A percentile compares a stretch with the other conserved stretches of the same genome.
These are phyloP conservation scores for Fusarium secorum DNA, from an alignment of 2,329 filamentous ascomycete genomes.

Conservation along the genomic window DNA sequence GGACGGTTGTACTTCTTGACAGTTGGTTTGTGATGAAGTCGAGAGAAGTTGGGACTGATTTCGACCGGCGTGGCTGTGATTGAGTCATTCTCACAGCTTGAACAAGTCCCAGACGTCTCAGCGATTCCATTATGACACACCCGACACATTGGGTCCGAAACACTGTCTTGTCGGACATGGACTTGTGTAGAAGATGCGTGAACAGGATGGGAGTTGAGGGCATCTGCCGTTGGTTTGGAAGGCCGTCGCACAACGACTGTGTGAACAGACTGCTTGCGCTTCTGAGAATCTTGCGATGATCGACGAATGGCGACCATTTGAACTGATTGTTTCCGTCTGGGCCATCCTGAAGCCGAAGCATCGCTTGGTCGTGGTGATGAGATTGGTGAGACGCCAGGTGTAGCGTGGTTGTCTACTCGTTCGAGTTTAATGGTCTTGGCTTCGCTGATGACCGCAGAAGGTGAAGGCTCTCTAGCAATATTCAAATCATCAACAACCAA, in stretches of 20 bases:
- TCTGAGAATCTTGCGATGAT: slow-evolving; percentile 20
- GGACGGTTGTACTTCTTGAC: slow-evolving; percentile 28
- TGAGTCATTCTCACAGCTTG: slow-evolving; percentile 37
- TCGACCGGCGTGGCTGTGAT: slow-evolving; percentile 6
- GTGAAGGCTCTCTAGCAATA: slow-evolving; percentile 16
- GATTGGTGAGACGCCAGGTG: slow-evolving; percentile 19
- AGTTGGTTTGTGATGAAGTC: slow-evolving; percentile 8
- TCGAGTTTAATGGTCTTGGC: slow-evolving; percentile 33
- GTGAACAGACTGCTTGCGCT: slow-evolving; percentile 19
- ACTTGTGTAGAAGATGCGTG: slow-evolving; percentile 14
- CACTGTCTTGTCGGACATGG: slow-evolving; percentile 37
- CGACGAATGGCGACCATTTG: slow-evolving; percentile 23
- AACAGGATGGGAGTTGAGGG: slow-evolving; percentile 34
- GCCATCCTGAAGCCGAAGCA: slow-evolving; percentile 1
- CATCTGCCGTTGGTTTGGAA: slow-evolving; percentile 25
- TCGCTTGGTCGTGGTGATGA: slow-evolving; percentile 19
- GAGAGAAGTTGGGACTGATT: slow-evolving; percentile 9
- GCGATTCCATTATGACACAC: slow-evolving; percentile 36
- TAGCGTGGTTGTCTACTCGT: slow-evolving; percentile 28
- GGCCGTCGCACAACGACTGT: slow-evolving; percentile 24
- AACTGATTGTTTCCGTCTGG: slow-evolving; percentile 23
- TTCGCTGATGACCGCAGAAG: slow-evolving; percentile 27
- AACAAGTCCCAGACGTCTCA: slow-evolving; percentile 36
- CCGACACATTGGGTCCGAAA: slow-evolving; percentile 32
- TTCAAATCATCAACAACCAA: slow-evolving; percentile 14